Percentiles rank a stretch among this genome's conserved stretches.
These are phyloP conservation scores for Harringtonia aguacate DNA, from an alignment of 2,329 filamentous ascomycete genomes.

Conservation along the genomic window DNA sequence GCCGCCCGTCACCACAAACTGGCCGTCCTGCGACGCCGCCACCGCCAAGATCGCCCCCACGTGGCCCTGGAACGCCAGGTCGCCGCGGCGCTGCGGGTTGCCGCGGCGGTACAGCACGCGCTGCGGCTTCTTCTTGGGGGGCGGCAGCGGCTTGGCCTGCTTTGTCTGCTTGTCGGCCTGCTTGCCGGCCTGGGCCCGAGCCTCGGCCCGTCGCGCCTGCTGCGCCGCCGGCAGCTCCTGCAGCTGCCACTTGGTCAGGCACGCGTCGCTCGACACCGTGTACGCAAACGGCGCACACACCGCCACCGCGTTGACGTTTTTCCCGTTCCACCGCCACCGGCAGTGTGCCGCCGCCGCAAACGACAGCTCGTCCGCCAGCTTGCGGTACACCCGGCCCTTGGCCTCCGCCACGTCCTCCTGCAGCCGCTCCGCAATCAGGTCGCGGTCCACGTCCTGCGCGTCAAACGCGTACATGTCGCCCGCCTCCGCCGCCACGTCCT, in stretches of 20 bases:
- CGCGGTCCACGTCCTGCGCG: conserved; percentile 84
- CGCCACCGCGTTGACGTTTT: conserved; percentile 69
- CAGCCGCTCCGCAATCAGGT: conserved; percentile 81
- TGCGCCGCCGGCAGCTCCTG: conserved; percentile 53
- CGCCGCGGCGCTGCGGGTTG: conserved; percentile 46
- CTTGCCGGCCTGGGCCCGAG: conserved; percentile 13
- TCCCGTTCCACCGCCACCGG: conserved; percentile 69
- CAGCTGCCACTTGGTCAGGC: conserved; percentile 81
- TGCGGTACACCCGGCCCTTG: conserved; percentile 81
- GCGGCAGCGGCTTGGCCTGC: conserved; percentile 16
- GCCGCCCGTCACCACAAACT: conserved; percentile 84
- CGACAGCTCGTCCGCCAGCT: conserved; percentile 62
- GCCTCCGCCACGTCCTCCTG: conserved; percentile 87
- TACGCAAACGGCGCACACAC: conserved; percentile 73
- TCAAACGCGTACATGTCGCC: conserved; percentile 75
- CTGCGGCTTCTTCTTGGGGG: conserved; percentile 50
- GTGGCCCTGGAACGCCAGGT: conserved; percentile 65
- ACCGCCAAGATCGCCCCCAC: conserved; percentile 71
- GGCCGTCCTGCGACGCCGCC: conserved; percentile 79
- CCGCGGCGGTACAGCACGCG: conserved; percentile 54
- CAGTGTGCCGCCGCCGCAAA: conserved; percentile 57
- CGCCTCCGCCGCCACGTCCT: conserved; percentile 43
- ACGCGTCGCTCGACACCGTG: conserved; percentile 77
- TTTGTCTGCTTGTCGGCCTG: not conserved
- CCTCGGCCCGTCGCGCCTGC: conserved; percentile 45